phyloP scores from a whole-genome alignment of 129 eudicot genomes.

The Tagetes patula region DNA sequence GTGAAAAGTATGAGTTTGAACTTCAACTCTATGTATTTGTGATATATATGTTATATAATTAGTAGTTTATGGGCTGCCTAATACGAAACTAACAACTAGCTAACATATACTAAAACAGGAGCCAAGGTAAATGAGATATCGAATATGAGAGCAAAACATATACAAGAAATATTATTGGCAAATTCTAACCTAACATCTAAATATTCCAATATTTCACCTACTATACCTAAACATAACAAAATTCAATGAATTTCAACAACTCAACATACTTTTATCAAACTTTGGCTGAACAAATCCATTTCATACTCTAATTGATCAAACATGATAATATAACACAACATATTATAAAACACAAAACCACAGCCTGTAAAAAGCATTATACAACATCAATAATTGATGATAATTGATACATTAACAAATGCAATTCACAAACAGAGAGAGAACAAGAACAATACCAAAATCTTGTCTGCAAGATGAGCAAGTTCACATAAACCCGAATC shows the following conservation, averaged over 20 bases:
- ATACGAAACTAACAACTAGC: no score
- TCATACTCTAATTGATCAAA: background rate
- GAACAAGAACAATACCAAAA: conserved; percentile 45
- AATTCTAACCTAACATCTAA: background rate
- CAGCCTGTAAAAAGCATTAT: background rate
- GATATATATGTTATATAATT: no score
- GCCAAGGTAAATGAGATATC: no score
- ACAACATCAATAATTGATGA: conserved; percentile 21
- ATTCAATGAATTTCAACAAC: background rate
- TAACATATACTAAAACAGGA: no score
- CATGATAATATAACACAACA: background rate
- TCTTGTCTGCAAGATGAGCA: conserved; percentile 65
- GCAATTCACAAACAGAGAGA: background rate
- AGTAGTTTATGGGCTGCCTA: no score
- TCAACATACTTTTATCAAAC: conserved; percentile 7
- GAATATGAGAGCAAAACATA: no score
- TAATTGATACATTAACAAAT: conserved; percentile 13
- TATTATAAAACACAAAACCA: background rate
- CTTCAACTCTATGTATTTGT: no score
- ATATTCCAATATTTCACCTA: background rate
- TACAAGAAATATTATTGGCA: background rate
- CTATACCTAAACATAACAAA: conserved; percentile 6
- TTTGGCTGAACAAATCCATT: background rate
- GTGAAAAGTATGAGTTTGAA: background rate
- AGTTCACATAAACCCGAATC: conserved; percentile 80